These are phyloP conservation scores for Colletotrichum scovillei DNA, from an alignment of 2,329 filamentous ascomycete genomes.

Conservation along the genomic window DNA sequence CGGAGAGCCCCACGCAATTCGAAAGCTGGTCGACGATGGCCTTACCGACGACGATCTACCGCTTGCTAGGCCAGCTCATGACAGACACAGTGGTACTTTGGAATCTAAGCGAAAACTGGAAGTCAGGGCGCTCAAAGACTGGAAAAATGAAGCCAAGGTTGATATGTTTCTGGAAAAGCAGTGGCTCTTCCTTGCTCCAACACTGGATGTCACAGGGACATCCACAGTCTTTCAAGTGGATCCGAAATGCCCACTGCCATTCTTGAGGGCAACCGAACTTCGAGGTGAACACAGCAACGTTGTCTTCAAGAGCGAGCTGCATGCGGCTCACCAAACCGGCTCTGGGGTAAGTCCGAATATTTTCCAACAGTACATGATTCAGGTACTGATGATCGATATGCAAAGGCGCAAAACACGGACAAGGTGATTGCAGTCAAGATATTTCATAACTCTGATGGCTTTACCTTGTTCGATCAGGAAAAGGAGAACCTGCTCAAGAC, in stretches of 20 bases:
- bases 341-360: too few relatives aligned
- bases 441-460: not conserved
- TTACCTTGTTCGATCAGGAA: not conserved
- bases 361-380: not conserved
- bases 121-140: not conserved
- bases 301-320: not conserved
- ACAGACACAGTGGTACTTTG: not conserved
- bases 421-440: not conserved
- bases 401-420: not conserved
- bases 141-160: not conserved
- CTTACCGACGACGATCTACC: slow-evolving; percentile 1
- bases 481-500: not conserved
- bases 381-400: not conserved
- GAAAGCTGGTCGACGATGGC: not conserved
- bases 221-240: not conserved
- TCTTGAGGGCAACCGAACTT: not conserved
- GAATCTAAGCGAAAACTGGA: not conserved
- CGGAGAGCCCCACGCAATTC: not conserved
- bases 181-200: slow-evolving; percentile 6
- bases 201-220: not conserved
- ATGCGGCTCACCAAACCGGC: not conserved
- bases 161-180: not conserved
- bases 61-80: not conserved
- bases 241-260: not conserved
- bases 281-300: not conserved